phyloP scores from a whole-genome alignment of 1,284 basidiomycete species.

The Tausonia pullulans region DNA sequence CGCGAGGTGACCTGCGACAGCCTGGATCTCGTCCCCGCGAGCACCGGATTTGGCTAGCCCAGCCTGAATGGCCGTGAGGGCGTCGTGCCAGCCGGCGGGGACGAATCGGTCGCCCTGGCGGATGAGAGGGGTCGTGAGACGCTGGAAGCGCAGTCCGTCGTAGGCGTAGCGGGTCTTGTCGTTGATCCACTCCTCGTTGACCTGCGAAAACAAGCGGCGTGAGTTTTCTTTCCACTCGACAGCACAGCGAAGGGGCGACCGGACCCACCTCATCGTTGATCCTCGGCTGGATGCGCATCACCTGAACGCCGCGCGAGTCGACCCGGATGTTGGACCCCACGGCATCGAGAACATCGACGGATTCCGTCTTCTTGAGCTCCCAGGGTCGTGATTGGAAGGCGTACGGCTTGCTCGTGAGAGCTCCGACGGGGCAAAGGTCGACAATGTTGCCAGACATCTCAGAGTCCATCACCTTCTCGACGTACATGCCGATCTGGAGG shows the following conservation, averaged over 20 bases:
- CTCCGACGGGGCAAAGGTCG: constrained; percentile 91
- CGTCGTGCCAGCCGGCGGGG: constrained; percentile 84
- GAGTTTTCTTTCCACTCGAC: too few species aligned
- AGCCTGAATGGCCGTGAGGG: constrained; percentile 63
- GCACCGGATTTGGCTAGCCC: constrained; percentile 74
- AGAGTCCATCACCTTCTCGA: constrained; percentile 94
- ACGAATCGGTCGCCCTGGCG: constrained; percentile 90
- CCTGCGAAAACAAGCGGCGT: too few species aligned
- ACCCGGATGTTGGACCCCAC: constrained; percentile 95
- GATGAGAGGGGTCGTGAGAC: constrained; percentile 82
- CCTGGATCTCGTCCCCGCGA: constrained; percentile 90
- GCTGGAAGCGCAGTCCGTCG: constrained; percentile 92
- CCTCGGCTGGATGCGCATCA: constrained; percentile 93
- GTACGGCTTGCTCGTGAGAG: constrained; percentile 95
- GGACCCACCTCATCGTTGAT: constrained; percentile 78
- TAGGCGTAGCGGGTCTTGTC: constrained; percentile 97
- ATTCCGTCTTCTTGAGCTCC: constrained; percentile 98
- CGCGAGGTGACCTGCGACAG: constrained; percentile 80
- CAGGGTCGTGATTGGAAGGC: constrained; percentile 94
- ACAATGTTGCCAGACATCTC: constrained; percentile 96
- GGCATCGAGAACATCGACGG: constrained; percentile 95
- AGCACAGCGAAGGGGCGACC: too few species aligned
- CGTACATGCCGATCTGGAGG: constrained; percentile 96
- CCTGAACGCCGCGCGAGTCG: constrained; percentile 88
- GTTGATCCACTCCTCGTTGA: constrained; percentile 77